These are phyloP conservation scores for Puccinellia tenuiflora DNA, from an alignment of 176 grass and related monocot species.

Conservation along the genomic window DNA sequence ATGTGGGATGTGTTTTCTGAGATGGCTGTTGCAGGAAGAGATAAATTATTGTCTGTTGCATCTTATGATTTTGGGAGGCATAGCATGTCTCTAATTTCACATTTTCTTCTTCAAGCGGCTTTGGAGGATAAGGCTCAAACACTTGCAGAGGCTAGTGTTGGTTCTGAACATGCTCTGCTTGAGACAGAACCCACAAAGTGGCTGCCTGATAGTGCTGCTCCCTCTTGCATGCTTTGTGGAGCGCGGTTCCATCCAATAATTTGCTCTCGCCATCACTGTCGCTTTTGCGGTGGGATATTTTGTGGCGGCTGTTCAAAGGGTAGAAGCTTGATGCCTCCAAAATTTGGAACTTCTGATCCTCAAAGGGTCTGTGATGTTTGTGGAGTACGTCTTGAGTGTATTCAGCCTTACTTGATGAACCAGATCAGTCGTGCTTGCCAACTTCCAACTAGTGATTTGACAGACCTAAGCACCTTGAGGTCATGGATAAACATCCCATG, in stretches of 20 bases:
- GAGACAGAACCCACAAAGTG: slow-evolving; percentile 74
- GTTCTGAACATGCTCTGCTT: slow-evolving; percentile 45
- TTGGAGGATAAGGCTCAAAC: slow-evolving; percentile 64
- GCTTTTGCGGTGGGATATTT: slow-evolving; percentile 84
- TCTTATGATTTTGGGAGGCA: slow-evolving; percentile 46
- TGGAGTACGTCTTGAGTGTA: slow-evolving; percentile 55
- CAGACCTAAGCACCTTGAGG: slow-evolving; percentile 69
- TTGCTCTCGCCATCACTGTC: slow-evolving; percentile 75
- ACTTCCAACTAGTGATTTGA: slow-evolving; percentile 67
- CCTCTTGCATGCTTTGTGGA: slow-evolving; percentile 86
- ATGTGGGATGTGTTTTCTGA: slow-evolving; percentile 90
- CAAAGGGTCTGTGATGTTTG: slow-evolving; percentile 93
- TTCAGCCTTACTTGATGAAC: slow-evolving; percentile 76
- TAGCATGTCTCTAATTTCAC: slow-evolving; percentile 51
- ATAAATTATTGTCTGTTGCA: slow-evolving; percentile 43
- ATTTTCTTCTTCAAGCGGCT: slow-evolving; percentile 62
- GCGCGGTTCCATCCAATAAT: slow-evolving; percentile 73
- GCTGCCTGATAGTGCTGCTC: slow-evolving; percentile 74
- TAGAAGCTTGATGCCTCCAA: slow-evolving; percentile 75
- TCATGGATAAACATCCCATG: slow-evolving; percentile 90
- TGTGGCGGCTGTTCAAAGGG: slow-evolving; percentile 76
- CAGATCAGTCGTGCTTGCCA: slow-evolving; percentile 61
- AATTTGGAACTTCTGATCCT: slow-evolving; percentile 71
- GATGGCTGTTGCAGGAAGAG: slow-evolving; percentile 55
- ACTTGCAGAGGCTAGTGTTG: slow-evolving; percentile 47